Conservation (phyloP, 2,329 filamentous ascomycete genomes). For the Endoconidiophora polonica region DNA sequence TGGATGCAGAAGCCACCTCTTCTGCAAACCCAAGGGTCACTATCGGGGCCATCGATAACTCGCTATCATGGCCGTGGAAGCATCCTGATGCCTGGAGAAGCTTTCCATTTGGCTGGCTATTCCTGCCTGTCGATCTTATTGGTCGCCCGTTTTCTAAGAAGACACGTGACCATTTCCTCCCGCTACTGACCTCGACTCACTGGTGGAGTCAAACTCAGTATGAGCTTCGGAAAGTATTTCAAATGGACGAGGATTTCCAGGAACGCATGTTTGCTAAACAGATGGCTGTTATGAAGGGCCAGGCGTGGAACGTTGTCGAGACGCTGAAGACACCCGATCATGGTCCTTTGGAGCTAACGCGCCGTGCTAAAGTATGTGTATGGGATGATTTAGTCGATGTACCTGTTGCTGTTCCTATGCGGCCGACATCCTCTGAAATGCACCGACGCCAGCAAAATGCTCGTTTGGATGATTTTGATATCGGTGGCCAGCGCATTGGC, state of each 20-base stretch:
- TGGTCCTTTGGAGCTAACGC: constrained; percentile 80
- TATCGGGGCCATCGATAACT: constrained; percentile 93
- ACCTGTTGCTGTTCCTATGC: constrained; percentile 81
- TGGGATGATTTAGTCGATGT: constrained; percentile 98
- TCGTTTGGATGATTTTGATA: constrained; percentile 71
- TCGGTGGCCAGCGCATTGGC: constrained; percentile 34
- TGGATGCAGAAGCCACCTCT: constrained; percentile 48
- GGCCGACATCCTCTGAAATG: constrained; percentile 69
- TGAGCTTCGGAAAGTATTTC: constrained; percentile 72
- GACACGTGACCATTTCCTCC: constrained; percentile 89
- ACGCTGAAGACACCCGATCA: constrained; percentile 86
- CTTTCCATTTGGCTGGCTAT: constrained; percentile 97
- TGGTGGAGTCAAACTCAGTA: constrained; percentile 96
- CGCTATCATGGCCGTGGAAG: constrained; percentile 97
- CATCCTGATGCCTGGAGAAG: constrained; percentile 82
- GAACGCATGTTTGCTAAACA: constrained; percentile 98
- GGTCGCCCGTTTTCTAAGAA: constrained; percentile 90
- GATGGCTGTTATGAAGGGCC: constrained; percentile 97
- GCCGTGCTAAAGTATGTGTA: constrained; percentile 79
- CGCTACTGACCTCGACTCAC: constrained; percentile 76
- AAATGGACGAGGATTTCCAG: constrained; percentile 87
- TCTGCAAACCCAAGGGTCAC: constrained; percentile 42
- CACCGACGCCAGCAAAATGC: constrained; percentile 40
- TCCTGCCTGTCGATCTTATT: constrained; percentile 88
- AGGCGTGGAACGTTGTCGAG: constrained; percentile 98